Percentiles rank a stretch among this genome's conserved stretches.
Conservation (phyloP, 73 alveolate genomes). For the Paramecium octaurelia region DNA sequence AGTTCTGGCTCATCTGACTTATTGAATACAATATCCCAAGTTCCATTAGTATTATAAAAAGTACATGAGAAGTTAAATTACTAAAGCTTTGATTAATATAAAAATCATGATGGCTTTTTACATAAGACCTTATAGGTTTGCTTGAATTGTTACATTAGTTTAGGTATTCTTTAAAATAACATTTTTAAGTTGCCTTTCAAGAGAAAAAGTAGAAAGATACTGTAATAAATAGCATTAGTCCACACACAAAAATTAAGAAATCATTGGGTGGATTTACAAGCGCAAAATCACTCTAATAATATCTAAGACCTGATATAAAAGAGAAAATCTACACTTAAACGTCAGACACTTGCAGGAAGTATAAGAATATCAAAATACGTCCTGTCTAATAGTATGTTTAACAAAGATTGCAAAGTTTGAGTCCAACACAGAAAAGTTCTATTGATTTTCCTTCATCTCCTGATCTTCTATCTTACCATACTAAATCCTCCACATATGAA, state of each 20-base stretch:
- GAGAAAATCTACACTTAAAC: not conserved
- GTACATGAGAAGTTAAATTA: not conserved
- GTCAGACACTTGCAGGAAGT: not conserved
- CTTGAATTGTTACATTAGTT: not conserved
- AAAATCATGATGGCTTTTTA: not conserved
- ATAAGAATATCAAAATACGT: not conserved
- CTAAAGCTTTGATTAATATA: not conserved
- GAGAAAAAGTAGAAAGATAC: not conserved
- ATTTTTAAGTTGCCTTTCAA: not conserved
- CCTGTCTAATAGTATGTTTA: not conserved
- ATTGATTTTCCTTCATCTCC: constrained; percentile 30
- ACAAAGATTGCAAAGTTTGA: not conserved
- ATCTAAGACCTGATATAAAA: not conserved
- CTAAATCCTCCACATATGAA: not conserved
- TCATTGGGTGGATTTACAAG: not conserved
- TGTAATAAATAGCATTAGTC: not conserved
- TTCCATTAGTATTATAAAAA: constrained; percentile 2
- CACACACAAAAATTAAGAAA: not conserved
- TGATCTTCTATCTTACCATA: not conserved
- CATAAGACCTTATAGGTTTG: not conserved
- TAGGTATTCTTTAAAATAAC: not conserved
- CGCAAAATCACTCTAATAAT: not conserved
- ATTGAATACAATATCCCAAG: not conserved
- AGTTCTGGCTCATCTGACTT: not conserved
- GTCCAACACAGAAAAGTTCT: constrained; percentile 22